Evolutionary conservation across 2,329 filamentous ascomycete genomes (phyloP).

Genomic region (Claviceps maximensis): DNA sequence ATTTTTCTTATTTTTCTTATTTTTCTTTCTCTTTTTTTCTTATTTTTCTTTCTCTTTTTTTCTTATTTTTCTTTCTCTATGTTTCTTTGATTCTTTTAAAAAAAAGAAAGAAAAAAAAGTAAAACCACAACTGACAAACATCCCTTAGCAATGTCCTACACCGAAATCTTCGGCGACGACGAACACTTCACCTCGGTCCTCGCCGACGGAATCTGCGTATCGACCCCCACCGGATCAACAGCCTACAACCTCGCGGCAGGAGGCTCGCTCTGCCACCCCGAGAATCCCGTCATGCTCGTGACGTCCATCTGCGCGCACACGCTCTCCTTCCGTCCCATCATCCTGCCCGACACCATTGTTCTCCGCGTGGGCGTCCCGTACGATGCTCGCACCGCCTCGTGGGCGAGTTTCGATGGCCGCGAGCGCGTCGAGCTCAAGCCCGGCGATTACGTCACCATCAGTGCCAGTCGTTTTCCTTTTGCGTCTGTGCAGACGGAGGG

Average conservation of each 20-base stretch:
- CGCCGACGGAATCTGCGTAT: slow-evolving; percentile 85
- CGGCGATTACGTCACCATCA: slow-evolving; percentile 76
- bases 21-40: neutral
- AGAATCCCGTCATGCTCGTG: slow-evolving; percentile 90
- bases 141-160: slow-evolving; percentile 71
- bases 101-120: no score
- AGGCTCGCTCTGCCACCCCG: slow-evolving; percentile 88
- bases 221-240: slow-evolving; percentile 87
- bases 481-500: slow-evolving; percentile 61
- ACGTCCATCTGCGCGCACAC: slow-evolving; percentile 94
- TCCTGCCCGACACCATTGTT: slow-evolving; percentile 91
- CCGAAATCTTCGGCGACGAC: slow-evolving; percentile 87
- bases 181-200: slow-evolving; percentile 90
- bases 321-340: slow-evolving; percentile 89
- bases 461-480: slow-evolving; percentile 68
- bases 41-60: no score
- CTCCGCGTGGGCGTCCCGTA: slow-evolving; percentile 90
- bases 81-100: neutral
- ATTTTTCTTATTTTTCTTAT: neutral
- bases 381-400: slow-evolving; percentile 74
- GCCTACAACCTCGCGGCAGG: slow-evolving; percentile 93
- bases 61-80: neutral
- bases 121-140: neutral
- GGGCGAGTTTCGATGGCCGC: slow-evolving; percentile 96
- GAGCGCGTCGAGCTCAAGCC: slow-evolving; percentile 69